phyloP scores from a whole-genome alignment of 176 grass and related monocot genomes.

The Aegilops sharonensis region DNA sequence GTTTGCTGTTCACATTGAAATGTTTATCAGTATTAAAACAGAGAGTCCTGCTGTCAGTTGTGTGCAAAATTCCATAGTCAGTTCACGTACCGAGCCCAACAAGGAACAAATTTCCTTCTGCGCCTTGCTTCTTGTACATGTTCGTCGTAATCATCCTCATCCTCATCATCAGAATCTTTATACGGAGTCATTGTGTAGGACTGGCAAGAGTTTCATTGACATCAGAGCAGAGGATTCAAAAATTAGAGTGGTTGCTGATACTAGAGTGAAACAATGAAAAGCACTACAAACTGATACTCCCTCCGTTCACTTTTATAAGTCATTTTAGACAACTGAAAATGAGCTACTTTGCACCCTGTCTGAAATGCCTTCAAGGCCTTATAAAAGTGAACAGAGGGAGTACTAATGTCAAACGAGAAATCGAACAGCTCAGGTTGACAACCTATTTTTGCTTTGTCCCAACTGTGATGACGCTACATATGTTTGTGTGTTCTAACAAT shows the following conservation, averaged over 20 bases:
- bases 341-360: no score
- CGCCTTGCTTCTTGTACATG: slow-evolving; percentile 43
- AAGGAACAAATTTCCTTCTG: slow-evolving; percentile 52
- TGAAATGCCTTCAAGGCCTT: no score
- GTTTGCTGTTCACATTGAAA: neutral
- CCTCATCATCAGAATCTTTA: slow-evolving; percentile 66
- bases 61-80: neutral
- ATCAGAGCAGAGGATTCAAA: slow-evolving; percentile 7
- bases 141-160: slow-evolving; percentile 24
- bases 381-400: no score
- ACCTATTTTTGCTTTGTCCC: slow-evolving; percentile 1
- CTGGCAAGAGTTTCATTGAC: slow-evolving; percentile 35
- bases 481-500: neutral
- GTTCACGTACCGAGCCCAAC: slow-evolving; percentile 53
- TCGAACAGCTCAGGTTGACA: neutral
- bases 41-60: neutral
- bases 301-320: no score
- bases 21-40: slow-evolving; percentile 21
- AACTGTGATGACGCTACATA: neutral
- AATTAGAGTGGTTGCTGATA: slow-evolving; percentile 10
- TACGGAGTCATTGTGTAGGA: slow-evolving; percentile 76
- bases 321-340: no score
- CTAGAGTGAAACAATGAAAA: slow-evolving; percentile 17
- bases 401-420: slow-evolving; percentile 1
- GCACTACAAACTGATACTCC: slow-evolving; percentile 16